Evolutionary conservation across 2,329 filamentous ascomycete genomes (phyloP).

Genomic region (Conoideocrella luteorostrata): DNA sequence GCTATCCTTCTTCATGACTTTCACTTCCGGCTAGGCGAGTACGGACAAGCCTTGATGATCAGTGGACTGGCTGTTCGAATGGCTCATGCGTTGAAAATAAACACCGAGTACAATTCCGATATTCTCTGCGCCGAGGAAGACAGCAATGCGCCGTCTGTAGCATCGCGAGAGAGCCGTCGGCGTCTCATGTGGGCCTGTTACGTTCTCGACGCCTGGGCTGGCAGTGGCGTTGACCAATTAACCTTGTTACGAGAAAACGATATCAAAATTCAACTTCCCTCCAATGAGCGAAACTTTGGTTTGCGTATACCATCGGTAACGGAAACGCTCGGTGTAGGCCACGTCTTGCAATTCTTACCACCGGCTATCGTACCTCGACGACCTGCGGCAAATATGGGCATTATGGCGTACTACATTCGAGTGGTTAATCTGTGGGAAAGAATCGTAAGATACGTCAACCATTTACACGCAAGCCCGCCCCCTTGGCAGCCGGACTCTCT

Average conservation of each 20-base stretch:
- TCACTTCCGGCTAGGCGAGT: slow-evolving; percentile 32
- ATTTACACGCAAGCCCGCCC: slow-evolving; percentile 29
- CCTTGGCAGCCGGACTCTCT: slow-evolving; percentile 38
- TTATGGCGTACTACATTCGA: slow-evolving; percentile 37
- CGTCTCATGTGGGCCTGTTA: slow-evolving; percentile 38
- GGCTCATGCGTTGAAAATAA: slow-evolving; percentile 35
- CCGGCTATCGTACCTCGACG: slow-evolving; percentile 32
- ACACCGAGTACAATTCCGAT: slow-evolving; percentile 29
- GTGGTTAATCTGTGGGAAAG: slow-evolving; percentile 35
- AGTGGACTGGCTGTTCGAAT: slow-evolving; percentile 35
- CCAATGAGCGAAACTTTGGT: slow-evolving; percentile 35
- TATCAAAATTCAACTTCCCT: slow-evolving; percentile 35
- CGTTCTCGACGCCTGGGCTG: slow-evolving; percentile 34
- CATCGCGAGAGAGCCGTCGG: slow-evolving; percentile 30
- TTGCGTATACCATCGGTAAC: slow-evolving; percentile 33
- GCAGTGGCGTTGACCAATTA: slow-evolving; percentile 32
- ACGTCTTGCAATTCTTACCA: slow-evolving; percentile 32
- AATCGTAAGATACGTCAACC: slow-evolving; percentile 36
- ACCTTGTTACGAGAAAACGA: slow-evolving; percentile 32
- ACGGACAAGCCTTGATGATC: slow-evolving; percentile 33
- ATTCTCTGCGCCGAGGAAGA: slow-evolving; percentile 30
- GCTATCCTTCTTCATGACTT: slow-evolving; percentile 34
- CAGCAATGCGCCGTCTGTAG: slow-evolving; percentile 25
- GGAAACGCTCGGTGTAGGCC: slow-evolving; percentile 33
- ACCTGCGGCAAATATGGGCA: slow-evolving; percentile 36